Percentiles rank a stretch among this genome's conserved stretches.
Conservation (phyloP, 2,329 filamentous ascomycete species). For the Fusarium sp. region DNA sequence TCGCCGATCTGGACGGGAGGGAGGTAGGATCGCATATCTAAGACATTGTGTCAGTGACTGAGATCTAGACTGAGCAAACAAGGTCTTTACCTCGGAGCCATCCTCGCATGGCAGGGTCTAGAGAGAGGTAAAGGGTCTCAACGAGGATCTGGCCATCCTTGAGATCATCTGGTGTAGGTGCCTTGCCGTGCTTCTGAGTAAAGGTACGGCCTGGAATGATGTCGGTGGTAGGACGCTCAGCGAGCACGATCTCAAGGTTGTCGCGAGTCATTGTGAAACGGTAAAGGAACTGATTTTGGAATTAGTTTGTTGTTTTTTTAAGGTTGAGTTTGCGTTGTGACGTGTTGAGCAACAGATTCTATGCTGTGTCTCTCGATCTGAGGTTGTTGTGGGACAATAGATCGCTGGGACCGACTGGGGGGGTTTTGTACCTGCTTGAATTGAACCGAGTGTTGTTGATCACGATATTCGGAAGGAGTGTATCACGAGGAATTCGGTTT, state of each 20-base stretch:
- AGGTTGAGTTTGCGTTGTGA: background rate
- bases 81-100: slow-evolving; percentile 68
- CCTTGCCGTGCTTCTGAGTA: slow-evolving; percentile 61
- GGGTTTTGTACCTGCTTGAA: slow-evolving; percentile 12
- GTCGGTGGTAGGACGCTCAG: slow-evolving; percentile 68
- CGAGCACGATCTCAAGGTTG: slow-evolving; percentile 67
- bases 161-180: slow-evolving; percentile 64
- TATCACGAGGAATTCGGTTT: slow-evolving; percentile 1
- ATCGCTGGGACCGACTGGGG: background rate
- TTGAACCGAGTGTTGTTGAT: background rate
- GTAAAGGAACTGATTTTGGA: background rate
- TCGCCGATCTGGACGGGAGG: slow-evolving; percentile 76
- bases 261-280: slow-evolving; percentile 55
- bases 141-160: slow-evolving; percentile 74
- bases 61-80: background rate
- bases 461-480: background rate
- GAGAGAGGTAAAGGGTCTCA: slow-evolving; percentile 71
- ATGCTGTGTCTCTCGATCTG: slow-evolving; percentile 12
- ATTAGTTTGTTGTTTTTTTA: background rate
- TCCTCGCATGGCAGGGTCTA: slow-evolving; percentile 81
- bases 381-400: slow-evolving; percentile 14
- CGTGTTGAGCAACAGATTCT: slow-evolving; percentile 1
- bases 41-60: slow-evolving; percentile 3
- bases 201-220: slow-evolving; percentile 77
- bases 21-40: slow-evolving; percentile 68